A percentile compares a stretch with the other conserved stretches of the same genome.
Evolutionary conservation across 2,329 filamentous ascomycete species (phyloP).

Genomic region (Fusarium fracticaudum): DNA sequence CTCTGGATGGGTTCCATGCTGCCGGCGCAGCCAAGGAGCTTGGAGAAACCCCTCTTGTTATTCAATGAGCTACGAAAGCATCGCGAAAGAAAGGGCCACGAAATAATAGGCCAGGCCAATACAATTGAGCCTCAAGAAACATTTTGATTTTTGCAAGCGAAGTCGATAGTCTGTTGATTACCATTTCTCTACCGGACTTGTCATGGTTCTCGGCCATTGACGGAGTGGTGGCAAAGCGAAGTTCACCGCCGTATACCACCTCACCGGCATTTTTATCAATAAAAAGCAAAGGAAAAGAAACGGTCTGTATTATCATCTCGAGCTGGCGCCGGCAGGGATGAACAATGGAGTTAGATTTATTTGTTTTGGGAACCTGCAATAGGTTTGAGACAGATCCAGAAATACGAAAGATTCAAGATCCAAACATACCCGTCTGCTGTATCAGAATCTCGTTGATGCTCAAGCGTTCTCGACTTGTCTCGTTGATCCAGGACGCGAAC

Average conservation of each 20-base stretch:
- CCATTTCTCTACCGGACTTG: neutral
- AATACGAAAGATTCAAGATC: constrained; percentile 18
- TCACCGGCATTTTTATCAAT: constrained; percentile 3
- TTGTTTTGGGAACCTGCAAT: constrained; percentile 19
- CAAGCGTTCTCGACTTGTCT: constrained; percentile 24
- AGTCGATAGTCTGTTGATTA: constrained; percentile 12
- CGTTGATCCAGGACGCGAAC: constrained; percentile 19
- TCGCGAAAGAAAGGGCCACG: neutral
- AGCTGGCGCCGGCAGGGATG: constrained; percentile 38
- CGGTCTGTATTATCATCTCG: constrained; percentile 35
- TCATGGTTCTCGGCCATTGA: neutral
- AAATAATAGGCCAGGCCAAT: neutral
- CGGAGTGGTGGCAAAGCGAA: neutral
- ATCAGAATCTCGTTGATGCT: constrained; percentile 29
- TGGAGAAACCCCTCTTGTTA: constrained; percentile 45
- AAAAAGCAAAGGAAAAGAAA: constrained; percentile 9
- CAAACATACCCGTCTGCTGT: constrained; percentile 10
- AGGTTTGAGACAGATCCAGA: constrained; percentile 27
- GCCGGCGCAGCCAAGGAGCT: constrained; percentile 47
- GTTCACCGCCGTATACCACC: neutral
- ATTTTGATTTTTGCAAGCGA: constrained; percentile 34
- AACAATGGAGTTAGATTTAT: constrained; percentile 35
- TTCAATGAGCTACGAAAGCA: constrained; percentile 17
- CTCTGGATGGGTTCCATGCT: constrained; percentile 83
- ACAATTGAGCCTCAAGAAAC: neutral